Conservation (phyloP, 1,284 basidiomycete species). For the Apiotrichum porosum region DNA sequence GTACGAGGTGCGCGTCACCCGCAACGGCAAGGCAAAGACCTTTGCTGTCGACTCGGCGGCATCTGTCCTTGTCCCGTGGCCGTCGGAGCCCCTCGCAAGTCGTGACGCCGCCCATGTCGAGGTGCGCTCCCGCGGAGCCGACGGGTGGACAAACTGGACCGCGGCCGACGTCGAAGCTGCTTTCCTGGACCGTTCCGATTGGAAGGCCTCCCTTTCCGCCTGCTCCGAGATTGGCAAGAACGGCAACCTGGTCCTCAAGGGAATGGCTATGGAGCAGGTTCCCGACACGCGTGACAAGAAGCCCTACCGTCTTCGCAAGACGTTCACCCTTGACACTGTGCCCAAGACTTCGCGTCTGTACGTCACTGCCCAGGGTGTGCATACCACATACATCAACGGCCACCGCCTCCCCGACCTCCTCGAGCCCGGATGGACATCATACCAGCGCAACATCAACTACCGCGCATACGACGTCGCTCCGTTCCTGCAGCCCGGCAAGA, state of each 20-base stretch:
- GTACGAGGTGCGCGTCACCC: slow-evolving; percentile 26
- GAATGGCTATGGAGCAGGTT: not conserved
- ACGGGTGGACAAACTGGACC: slow-evolving; percentile 14
- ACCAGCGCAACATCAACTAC: slow-evolving; percentile 32
- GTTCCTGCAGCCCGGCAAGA: slow-evolving; percentile 21
- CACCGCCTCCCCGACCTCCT: slow-evolving; percentile 34
- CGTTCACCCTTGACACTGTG: slow-evolving; percentile 6
- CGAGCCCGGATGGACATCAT: slow-evolving; percentile 41
- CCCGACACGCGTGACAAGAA: slow-evolving; percentile 13
- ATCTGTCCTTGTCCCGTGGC: slow-evolving; percentile 33
- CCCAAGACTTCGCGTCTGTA: slow-evolving; percentile 23
- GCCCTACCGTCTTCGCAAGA: slow-evolving; percentile 23
- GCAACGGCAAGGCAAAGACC: slow-evolving; percentile 10
- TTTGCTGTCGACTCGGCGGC: slow-evolving; percentile 15
- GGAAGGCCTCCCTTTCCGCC: not conserved
- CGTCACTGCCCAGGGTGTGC: slow-evolving; percentile 38
- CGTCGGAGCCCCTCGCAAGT: slow-evolving; percentile 20
- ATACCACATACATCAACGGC: slow-evolving; percentile 36
- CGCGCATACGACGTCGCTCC: slow-evolving; percentile 32
- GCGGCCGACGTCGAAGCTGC: slow-evolving; percentile 1
- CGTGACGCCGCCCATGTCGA: slow-evolving; percentile 19
- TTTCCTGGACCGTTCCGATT: not conserved
- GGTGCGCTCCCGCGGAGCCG: slow-evolving; percentile 18
- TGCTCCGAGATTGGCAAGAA: too few species aligned
- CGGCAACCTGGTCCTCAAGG: not conserved